These are phyloP conservation scores for Psidium friedrichsthalianum DNA, from an alignment of 345 rosid species.

Conservation along the genomic window DNA sequence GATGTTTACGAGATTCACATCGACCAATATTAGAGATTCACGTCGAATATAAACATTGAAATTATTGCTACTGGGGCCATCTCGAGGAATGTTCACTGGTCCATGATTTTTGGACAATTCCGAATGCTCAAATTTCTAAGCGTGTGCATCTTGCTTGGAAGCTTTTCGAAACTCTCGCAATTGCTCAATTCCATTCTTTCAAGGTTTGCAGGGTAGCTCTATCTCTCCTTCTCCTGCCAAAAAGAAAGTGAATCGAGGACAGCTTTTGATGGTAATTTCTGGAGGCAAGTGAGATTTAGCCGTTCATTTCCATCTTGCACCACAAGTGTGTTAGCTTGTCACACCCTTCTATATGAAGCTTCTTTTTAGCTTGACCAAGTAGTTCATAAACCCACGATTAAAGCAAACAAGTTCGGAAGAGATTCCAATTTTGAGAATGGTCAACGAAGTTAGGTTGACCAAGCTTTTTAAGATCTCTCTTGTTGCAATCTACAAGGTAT, in stretches of 20 bases:
- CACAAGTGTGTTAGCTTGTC: not conserved
- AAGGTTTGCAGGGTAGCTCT: not conserved
- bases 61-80: no score
- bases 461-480: not conserved
- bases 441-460: not conserved
- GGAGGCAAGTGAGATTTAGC: not conserved
- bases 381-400: not conserved
- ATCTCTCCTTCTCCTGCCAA: not conserved
- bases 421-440: not conserved
- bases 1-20: no score
- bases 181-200: not conserved
- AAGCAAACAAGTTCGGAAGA: not conserved
- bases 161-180: not conserved
- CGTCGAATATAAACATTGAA: no score
- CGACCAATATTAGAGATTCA: no score
- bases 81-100: no score
- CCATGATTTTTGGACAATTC: not conserved
- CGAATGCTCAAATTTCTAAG: no score
- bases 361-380: not conserved
- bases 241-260: not conserved
- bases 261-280: accelerated
- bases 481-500: accelerated
- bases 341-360: accelerated
- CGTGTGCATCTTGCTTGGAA: not conserved
- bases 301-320: accelerated